Evolutionary conservation across 805 yeast genomes (phyloP).

Genomic region (Starmera amethionina): DNA sequence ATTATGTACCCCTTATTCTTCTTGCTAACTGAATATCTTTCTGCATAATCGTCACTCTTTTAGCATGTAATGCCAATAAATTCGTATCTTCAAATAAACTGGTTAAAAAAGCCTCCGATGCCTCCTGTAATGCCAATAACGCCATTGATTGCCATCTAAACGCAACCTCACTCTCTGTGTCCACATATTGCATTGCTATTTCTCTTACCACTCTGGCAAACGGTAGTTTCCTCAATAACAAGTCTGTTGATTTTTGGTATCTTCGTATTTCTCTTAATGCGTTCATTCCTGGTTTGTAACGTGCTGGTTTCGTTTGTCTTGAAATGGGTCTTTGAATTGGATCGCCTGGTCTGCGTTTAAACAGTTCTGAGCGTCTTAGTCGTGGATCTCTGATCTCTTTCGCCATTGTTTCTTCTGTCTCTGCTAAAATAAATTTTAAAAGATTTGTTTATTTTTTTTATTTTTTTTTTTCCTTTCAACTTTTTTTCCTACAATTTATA

Average conservation of each 20-base stretch:
- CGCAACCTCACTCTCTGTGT: conserved; percentile 42
- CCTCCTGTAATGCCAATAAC: conserved; percentile 69
- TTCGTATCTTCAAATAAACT: conserved; percentile 72
- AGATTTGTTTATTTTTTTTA: too few species aligned
- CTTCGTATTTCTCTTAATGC: conserved; percentile 62
- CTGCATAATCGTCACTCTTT: conserved; percentile 78
- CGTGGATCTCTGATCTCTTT: conserved; percentile 3
- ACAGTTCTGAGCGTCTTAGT: conserved; percentile 24
- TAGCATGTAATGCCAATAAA: conserved; percentile 69
- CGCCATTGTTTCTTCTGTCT: conserved; percentile 4
- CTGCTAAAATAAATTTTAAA: too few species aligned
- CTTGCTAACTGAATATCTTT: conserved; percentile 76
- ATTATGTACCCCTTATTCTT: conserved; percentile 50
- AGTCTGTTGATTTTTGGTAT: conserved; percentile 59
- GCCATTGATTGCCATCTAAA: conserved; percentile 77
- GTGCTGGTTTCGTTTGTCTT: conserved; percentile 22
- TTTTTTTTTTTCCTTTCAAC: too few species aligned
- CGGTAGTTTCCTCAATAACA: conserved; percentile 62
- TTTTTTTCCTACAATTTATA: too few species aligned
- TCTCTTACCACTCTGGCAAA: conserved; percentile 72
- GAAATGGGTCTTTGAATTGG: conserved; percentile 21
- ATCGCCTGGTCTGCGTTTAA: conserved; percentile 46
- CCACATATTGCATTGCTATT: conserved; percentile 46
- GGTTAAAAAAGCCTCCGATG: conserved; percentile 68
- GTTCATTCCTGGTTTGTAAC: conserved; percentile 52